Base-by-base conservation (phyloP, 176 grass and related monocot genomes). In the Carex pumila region DNA sequence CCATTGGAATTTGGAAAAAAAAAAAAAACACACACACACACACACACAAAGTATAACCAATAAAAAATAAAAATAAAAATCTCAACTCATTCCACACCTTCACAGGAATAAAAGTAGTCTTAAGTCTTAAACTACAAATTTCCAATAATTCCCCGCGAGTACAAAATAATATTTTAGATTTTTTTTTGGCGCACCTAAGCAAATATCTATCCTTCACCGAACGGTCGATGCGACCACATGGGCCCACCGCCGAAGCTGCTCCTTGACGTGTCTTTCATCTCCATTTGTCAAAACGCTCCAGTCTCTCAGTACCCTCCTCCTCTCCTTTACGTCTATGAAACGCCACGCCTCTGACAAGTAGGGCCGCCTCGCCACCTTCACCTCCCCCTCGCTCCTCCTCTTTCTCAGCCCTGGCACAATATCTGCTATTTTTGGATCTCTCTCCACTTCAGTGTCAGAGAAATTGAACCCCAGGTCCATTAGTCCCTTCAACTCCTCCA, bases 381-480 rank as follows among this genome's bases (percentile, higher is more conserved):
- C 70, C 55, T 55, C 9, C 4, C 80, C 87, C 9, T 84, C 80
- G 17, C 81, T 50, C 0, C 49, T 57, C 43, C 86, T 69, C 17
- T 84, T 59, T 31, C 80, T 73, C 12, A 97, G 81, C 25, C 88
- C 92, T 19, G 96, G 93, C 13, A 99, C 91, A 84, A 99, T 95
- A 61, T 90, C 88, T 8, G 80, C 86, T 53, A 99, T 29, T 54
- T 85, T 59, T 11, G 88, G 85, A 60, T 93, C 84, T 53, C 58
- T 76, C 83, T 95, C 89, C 65, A 83, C 89, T 12, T 93, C 91
- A 53, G 83, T 78, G 61, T 95, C 90, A 78, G 96, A 90, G 88
- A 99, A 99, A 30, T 88, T 92, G 73, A 99, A 99, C 1, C 96
- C 96, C 18, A 99, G 87, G 78, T 99, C 96, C 58, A 72, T 85